Base-by-base conservation (phyloP, 306 rosid species). In the Styphnolobium japonicum region DNA sequence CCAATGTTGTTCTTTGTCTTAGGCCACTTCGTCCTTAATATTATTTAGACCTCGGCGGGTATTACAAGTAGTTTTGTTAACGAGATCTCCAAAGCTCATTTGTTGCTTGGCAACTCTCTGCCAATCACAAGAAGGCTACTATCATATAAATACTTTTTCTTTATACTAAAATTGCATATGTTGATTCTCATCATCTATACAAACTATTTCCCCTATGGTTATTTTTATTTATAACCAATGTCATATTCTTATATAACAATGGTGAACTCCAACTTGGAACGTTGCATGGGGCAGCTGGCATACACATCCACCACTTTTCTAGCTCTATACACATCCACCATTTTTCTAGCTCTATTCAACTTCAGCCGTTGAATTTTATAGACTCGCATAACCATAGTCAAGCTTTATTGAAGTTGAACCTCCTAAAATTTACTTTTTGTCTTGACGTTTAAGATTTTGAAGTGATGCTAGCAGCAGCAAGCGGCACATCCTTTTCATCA, bases 1-100 rank as follows among this genome's bases (percentile, higher is more conserved):
- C 51, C 27, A 14, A 29, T 14, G 70, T 55, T 60, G 16, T 57
- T 37, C 82, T 12, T 31, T 57, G 77, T 29, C 77, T 19, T 67
- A 68, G 82, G 82, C 27, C 43, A 12, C 52, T 39, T 79, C 77
- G 76, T 65, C 36, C 14, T 12, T 55, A 25, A 7, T 14, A 37
- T 39, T 37, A 37, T 52, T 21, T 37, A 12, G 6, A 5, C 4
- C 2, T 15, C 0, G 77, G 53, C 82, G 77, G 82, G 51, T 21
- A 33, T 79, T 79, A 57, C 82, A 69, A 69, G 48, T 23, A 27
- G 23, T 22, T 40, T 56, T 40, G 23, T 18, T 58, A 27, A 42
- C 67, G 82, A 18, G n/a, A 42, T 56, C 29, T 55, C 39, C 69
- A 40, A 78, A 29, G 55, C 36, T 40, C 34, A 25, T 53, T 27